phyloP scores from a whole-genome alignment of 2,329 filamentous ascomycete genomes.

The Elsinoe ampelina region DNA sequence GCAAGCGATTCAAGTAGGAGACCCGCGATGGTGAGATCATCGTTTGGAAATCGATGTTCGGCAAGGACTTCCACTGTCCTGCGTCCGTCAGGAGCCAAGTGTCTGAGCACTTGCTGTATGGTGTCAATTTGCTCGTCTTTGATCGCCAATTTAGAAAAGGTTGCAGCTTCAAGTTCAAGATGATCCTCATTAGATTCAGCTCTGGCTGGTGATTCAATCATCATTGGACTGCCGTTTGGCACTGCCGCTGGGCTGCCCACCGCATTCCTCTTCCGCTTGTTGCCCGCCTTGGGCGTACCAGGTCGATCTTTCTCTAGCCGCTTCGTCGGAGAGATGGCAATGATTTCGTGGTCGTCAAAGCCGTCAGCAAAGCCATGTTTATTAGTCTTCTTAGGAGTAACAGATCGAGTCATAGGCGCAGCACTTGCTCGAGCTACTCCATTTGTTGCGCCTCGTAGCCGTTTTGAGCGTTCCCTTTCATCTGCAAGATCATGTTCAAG shows the following conservation, averaged over 20 bases:
- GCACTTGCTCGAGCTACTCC: constrained; percentile 15
- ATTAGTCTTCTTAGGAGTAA: constrained; percentile 56
- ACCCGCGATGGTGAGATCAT: background rate
- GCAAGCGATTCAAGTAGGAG: constrained; percentile 1
- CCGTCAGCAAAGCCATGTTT: constrained; percentile 59
- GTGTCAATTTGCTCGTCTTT: constrained; percentile 1
- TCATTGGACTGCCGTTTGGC: constrained; percentile 17
- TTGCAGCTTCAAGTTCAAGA: background rate
- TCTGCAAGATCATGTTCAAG: constrained; percentile 63
- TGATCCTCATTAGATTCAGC: background rate
- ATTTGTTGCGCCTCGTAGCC: constrained; percentile 26
- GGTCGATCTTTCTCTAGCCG: constrained; percentile 38
- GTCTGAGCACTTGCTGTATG: background rate
- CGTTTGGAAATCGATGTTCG: background rate
- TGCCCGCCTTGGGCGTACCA: constrained; percentile 51
- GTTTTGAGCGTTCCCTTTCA: constrained; percentile 39
- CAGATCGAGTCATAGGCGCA: constrained; percentile 27
- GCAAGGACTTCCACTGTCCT: background rate
- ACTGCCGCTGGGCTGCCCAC: constrained; percentile 55
- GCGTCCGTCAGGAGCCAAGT: background rate
- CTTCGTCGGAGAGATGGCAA: constrained; percentile 47
- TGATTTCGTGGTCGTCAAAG: constrained; percentile 60
- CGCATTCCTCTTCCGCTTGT: constrained; percentile 58
- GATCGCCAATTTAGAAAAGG: background rate
- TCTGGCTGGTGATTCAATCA: background rate